Conservation (phyloP, 75 land plant species). For the Cupressus sempervirens region DNA sequence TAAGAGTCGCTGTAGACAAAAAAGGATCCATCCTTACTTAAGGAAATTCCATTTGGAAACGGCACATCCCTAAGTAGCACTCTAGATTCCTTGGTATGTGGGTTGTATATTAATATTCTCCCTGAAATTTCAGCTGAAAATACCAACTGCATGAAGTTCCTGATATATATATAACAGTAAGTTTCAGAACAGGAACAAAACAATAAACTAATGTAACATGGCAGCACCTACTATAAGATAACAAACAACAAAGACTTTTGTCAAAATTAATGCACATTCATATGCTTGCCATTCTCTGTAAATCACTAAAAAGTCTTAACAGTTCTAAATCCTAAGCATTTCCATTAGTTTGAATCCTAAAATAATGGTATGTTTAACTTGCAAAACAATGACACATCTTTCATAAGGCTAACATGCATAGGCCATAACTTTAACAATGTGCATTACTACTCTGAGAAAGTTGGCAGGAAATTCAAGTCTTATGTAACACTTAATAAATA, state of each 20-base stretch:
- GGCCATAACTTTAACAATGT: background rate
- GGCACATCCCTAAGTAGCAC: constrained; percentile 53
- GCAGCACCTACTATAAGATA: background rate
- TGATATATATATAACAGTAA: constrained; percentile 17
- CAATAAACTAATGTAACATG: background rate
- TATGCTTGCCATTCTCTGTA: background rate
- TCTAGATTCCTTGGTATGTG: constrained; percentile 59
- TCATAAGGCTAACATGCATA: background rate
- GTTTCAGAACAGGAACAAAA: constrained; percentile 4
- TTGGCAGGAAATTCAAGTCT: background rate
- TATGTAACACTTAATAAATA: background rate
- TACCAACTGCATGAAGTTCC: constrained; percentile 76
- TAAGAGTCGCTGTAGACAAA: constrained; percentile 55
- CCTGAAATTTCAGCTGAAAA: constrained; percentile 73
- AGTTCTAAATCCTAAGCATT: background rate
- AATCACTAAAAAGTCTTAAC: background rate
- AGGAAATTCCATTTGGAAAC: constrained; percentile 85
- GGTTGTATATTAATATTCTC: constrained; percentile 68
- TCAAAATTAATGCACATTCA: background rate
- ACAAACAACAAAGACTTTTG: background rate
- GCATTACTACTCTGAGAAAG: background rate
- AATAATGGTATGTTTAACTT: background rate
- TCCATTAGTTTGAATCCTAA: background rate
- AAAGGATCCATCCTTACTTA: constrained; percentile 82
- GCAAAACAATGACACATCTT: background rate